These are phyloP conservation scores for Lenwebbia sp. DNA, from an alignment of 345 rosid species.

Conservation along the genomic window DNA sequence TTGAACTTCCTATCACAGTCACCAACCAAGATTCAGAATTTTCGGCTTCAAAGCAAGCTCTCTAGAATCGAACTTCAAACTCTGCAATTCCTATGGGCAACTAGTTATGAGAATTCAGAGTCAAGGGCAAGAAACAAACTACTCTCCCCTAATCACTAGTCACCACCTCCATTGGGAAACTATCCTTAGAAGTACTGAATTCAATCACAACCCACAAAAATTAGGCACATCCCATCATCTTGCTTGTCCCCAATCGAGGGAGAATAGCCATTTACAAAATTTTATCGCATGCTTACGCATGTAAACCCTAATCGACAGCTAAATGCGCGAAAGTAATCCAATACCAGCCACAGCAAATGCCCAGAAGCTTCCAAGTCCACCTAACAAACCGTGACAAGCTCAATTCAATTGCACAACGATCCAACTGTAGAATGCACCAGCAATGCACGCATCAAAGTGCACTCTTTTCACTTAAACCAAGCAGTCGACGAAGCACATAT, in stretches of 20 bases:
- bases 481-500: background rate
- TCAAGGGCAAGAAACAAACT: background rate
- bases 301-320: background rate
- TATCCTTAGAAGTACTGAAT: background rate
- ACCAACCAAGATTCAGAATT: background rate
- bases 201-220: background rate
- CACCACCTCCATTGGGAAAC: background rate
- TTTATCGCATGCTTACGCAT: no score
- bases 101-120: background rate
- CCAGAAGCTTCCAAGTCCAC: background rate
- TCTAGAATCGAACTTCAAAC: background rate
- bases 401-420: background rate
- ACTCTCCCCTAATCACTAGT: background rate
- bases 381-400: background rate
- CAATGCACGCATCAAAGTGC: background rate
- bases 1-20: background rate
- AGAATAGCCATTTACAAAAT: no score
- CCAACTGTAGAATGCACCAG: background rate
- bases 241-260: background rate
- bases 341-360: background rate
- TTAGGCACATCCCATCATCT: background rate
- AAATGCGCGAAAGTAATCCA: background rate
- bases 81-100: background rate
- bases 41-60: background rate
- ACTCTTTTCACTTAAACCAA: background rate